These are phyloP conservation scores for Castanopsis chinensis DNA, from an alignment of 306 rosid genomes.

Conservation along the genomic window DNA sequence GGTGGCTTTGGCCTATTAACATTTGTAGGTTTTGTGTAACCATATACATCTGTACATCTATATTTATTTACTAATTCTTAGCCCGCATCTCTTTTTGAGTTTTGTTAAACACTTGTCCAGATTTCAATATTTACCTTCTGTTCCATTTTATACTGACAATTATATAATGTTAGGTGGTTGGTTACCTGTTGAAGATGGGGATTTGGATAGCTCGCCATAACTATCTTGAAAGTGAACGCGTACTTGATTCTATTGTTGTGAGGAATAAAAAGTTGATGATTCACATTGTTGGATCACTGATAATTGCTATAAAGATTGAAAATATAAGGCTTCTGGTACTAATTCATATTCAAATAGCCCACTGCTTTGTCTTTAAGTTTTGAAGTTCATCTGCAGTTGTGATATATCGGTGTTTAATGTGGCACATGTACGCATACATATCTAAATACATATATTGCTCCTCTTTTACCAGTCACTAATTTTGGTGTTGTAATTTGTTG, in stretches of 20 bases:
- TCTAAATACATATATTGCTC: not conserved
- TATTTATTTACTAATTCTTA: too few species aligned
- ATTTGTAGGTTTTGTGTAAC: too few species aligned
- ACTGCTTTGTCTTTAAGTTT: conserved; percentile 5
- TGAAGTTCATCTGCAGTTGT: not conserved
- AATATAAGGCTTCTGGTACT: conserved; percentile 78
- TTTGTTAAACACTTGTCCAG: not conserved
- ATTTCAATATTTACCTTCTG: not conserved
- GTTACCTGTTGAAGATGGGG: conserved; percentile 89
- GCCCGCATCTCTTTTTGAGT: too few species aligned
- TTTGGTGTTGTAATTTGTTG: not conserved
- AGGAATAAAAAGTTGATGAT: conserved; percentile 76
- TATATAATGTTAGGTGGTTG: conserved; percentile 59
- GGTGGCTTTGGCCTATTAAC: not conserved
- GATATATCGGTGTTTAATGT: conserved; percentile 5
- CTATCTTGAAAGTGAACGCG: conserved; percentile 60
- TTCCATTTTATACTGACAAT: conserved; percentile 13
- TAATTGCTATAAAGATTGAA: conserved; percentile 87
- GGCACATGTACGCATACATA: too few species aligned
- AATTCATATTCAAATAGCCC: not conserved
- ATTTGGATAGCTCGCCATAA: conserved; percentile 90
- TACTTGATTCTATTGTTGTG: conserved; percentile 92
- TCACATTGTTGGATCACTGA: conserved; percentile 87
- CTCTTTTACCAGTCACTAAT: not conserved
- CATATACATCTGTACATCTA: too few species aligned